These are phyloP conservation scores for Periconia macrospinosa DNA, from an alignment of 2,329 filamentous ascomycete genomes.

Conservation along the genomic window DNA sequence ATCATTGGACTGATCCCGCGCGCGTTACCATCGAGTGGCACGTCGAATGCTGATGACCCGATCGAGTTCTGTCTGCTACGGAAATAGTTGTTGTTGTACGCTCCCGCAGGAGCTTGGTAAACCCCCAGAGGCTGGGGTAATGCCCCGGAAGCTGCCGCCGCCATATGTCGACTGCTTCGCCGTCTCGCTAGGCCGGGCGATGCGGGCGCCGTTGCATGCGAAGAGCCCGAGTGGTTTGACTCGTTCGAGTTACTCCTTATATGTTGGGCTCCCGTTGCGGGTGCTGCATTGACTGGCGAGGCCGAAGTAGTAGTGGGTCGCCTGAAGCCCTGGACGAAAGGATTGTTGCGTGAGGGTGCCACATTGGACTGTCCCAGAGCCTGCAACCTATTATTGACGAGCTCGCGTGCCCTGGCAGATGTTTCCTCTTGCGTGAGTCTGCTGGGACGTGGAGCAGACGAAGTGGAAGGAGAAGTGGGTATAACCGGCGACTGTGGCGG, in stretches of 20 bases:
- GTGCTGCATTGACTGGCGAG: neutral
- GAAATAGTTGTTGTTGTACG: conserved; percentile 33
- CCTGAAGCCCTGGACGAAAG: conserved; percentile 36
- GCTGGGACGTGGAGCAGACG: conserved; percentile 25
- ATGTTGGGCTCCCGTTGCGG: conserved; percentile 15
- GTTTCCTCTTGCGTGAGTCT: conserved; percentile 38
- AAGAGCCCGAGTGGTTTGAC: conserved; percentile 32
- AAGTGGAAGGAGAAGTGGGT: conserved; percentile 14
- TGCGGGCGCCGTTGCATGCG: conserved; percentile 24
- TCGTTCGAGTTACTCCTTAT: conserved; percentile 38
- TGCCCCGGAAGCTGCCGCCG: conserved; percentile 23
- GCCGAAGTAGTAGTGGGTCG: conserved; percentile 21
- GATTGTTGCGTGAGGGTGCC: conserved; percentile 37
- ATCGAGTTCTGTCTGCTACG: conserved; percentile 31
- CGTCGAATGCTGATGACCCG: conserved; percentile 25
- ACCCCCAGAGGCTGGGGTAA: conserved; percentile 25
- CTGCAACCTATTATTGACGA: conserved; percentile 38
- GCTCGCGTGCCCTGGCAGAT: conserved; percentile 36
- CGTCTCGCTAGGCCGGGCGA: conserved; percentile 35
- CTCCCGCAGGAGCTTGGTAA: conserved; percentile 23
- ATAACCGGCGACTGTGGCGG: conserved; percentile 32
- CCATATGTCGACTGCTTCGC: conserved; percentile 40
- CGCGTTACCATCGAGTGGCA: conserved; percentile 26
- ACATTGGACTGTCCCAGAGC: conserved; percentile 30
- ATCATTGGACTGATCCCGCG: conserved; percentile 34